phyloP scores from a whole-genome alignment of 225 moss, liverwort and hornwort species.

The Pseudoscleropodium purum region DNA sequence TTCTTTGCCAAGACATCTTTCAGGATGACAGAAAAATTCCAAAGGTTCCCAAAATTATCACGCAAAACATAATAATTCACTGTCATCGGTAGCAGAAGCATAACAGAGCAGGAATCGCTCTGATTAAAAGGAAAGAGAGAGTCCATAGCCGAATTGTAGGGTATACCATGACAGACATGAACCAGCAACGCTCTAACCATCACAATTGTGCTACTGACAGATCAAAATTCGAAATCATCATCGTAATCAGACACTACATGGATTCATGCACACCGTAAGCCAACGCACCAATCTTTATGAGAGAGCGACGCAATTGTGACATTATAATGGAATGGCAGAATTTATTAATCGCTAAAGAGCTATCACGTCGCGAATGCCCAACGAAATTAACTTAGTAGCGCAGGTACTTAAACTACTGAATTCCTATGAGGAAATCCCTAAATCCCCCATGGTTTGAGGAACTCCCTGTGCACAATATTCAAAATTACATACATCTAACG shows the following conservation, averaged over 20 bases:
- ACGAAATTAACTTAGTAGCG: neutral
- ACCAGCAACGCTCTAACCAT: neutral
- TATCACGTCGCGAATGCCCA: neutral
- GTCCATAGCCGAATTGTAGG: neutral
- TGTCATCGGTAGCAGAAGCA: neutral
- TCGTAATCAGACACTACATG: neutral
- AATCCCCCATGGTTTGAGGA: neutral
- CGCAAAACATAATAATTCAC: neutral
- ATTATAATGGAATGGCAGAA: neutral
- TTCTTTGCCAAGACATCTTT: neutral
- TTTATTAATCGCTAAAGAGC: neutral
- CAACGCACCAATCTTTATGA: neutral
- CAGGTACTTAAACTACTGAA: neutral
- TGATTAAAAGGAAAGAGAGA: neutral
- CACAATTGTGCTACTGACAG: neutral
- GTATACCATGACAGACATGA: neutral
- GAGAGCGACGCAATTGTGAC: neutral
- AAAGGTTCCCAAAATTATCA: neutral
- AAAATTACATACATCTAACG: neutral
- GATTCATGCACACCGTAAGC: neutral
- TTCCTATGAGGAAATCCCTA: neutral
- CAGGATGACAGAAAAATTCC: neutral
- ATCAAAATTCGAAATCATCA: neutral
- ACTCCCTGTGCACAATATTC: neutral
- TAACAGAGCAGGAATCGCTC: neutral